Conservation (phyloP, 202 grass and related monocot species). For the Panicum hallii region DNA sequence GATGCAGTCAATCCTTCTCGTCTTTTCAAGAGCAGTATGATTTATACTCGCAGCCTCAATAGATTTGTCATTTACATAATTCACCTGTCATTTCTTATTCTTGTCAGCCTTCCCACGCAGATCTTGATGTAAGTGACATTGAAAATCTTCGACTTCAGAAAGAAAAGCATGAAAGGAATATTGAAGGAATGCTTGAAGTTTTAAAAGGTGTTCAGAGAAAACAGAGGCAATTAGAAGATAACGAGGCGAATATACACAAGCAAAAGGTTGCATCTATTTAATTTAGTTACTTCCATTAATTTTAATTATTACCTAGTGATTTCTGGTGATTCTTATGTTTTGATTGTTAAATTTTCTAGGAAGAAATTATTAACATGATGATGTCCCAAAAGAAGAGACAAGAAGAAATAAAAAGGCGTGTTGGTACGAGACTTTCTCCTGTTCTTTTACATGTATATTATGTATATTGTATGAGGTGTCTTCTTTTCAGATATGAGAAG, state of each 20-base stretch:
- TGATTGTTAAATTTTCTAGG: conserved; percentile 57
- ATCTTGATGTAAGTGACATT: conserved; percentile 70
- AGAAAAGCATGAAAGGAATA: conserved; percentile 49
- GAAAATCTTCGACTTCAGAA: conserved; percentile 62
- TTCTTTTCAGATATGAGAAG: conserved; percentile 57
- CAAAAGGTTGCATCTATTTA: conserved; percentile 59
- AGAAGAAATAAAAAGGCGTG: conserved; percentile 61
- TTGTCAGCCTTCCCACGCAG: conserved; percentile 51
- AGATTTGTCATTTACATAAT: conserved; percentile 14
- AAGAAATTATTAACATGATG: conserved; percentile 68
- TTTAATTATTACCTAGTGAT: conserved; percentile 12
- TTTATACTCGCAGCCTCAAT: conserved; percentile 16
- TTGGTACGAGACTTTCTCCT: conserved; percentile 52
- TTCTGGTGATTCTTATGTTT: conserved; percentile 30
- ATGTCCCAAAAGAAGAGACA: conserved; percentile 63
- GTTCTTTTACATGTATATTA: conserved; percentile 39
- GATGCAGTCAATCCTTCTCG: conserved; percentile 60
- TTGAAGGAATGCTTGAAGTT: conserved; percentile 55
- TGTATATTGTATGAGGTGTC: conserved; percentile 38
- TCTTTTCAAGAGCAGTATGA: conserved; percentile 79
- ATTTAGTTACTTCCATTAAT: not conserved
- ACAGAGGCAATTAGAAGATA: conserved; percentile 76
- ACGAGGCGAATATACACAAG: conserved; percentile 73
- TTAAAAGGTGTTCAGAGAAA: conserved; percentile 60
- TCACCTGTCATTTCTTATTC: conserved; percentile 34